phyloP scores from a whole-genome alignment of 805 yeast species.

The Phaffomyces thermotolerans region DNA sequence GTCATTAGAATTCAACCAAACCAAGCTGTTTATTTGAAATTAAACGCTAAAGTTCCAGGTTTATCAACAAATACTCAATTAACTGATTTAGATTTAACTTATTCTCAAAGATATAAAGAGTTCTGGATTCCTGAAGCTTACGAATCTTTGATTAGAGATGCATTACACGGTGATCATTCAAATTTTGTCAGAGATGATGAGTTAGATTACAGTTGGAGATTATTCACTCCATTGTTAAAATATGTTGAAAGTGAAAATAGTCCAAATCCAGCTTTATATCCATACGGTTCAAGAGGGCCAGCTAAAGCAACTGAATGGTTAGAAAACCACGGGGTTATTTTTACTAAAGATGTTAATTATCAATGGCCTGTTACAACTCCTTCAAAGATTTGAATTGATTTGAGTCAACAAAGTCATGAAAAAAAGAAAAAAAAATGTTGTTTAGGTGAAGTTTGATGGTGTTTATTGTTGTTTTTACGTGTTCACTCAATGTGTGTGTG shows the following conservation, averaged over 20 bases:
- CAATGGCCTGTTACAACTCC: constrained; percentile 86
- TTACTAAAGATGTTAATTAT: constrained; percentile 56
- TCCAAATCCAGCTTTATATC: constrained; percentile 60
- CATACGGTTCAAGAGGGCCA: constrained; percentile 94
- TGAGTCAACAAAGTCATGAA: too few relatives aligned
- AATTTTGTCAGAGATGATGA: constrained; percentile 98
- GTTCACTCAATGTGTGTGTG: background rate
- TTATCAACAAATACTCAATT: constrained; percentile 72
- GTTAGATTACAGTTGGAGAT: constrained; percentile 84
- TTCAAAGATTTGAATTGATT: constrained; percentile 3
- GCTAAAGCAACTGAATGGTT: constrained; percentile 52
- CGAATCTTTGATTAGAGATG: constrained; percentile 90
- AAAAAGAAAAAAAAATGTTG: background rate
- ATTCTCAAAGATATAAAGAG: constrained; percentile 71
- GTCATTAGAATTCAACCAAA: constrained; percentile 92
- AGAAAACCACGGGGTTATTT: constrained; percentile 63
- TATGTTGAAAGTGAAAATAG: constrained; percentile 65
- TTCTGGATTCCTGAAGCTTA: constrained; percentile 98
- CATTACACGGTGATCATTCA: constrained; percentile 86
- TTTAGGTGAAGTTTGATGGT: background rate
- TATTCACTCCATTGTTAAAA: constrained; percentile 87
- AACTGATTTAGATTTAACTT: constrained; percentile 87
- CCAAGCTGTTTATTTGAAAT: constrained; percentile 88
- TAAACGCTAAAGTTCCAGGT: constrained; percentile 93
- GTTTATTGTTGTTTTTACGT: background rate